Conservation (phyloP, 1,284 basidiomycete species). For the Wallemia hederae region DNA sequence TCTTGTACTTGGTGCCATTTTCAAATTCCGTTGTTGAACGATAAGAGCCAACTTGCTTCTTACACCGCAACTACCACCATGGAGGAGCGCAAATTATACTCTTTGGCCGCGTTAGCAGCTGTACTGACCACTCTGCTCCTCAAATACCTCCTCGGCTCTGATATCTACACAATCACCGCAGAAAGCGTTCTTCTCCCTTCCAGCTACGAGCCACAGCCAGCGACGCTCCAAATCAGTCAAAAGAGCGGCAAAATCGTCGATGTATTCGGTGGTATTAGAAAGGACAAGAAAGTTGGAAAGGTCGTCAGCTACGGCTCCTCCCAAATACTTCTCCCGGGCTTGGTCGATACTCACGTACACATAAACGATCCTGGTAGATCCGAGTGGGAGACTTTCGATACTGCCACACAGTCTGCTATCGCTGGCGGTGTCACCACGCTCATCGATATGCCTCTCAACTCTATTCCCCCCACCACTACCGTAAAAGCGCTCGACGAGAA, state of each 20-base stretch:
- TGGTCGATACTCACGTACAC: slow-evolving; percentile 69
- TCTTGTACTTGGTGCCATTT: background rate
- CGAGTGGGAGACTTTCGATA: slow-evolving; percentile 77
- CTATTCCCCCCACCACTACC: slow-evolving; percentile 74
- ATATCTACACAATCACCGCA: slow-evolving; percentile 18
- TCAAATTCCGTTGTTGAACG: background rate
- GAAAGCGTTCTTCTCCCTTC: slow-evolving; percentile 31
- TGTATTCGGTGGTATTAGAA: slow-evolving; percentile 15
- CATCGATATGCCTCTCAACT: slow-evolving; percentile 86
- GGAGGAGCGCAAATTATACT: background rate
- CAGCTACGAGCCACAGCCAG: slow-evolving; percentile 25
- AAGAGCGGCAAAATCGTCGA: slow-evolving; percentile 34
- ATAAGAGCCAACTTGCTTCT: background rate
- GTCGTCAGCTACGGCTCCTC: slow-evolving; percentile 29
- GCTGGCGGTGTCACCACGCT: slow-evolving; percentile 72
- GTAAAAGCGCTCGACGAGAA: slow-evolving; percentile 40
- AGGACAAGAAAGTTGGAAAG: slow-evolving; percentile 8
- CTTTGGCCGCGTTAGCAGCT: background rate
- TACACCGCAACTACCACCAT: background rate
- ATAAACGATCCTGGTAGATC: slow-evolving; percentile 74
- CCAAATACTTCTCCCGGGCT: slow-evolving; percentile 42
- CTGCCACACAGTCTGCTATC: slow-evolving; percentile 58
- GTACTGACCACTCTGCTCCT: background rate
- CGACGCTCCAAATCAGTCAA: slow-evolving; percentile 36
- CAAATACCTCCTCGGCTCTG: background rate